These are phyloP conservation scores for Neurospora sp. DNA, from an alignment of 495 filamentous ascomycete species.

Conservation along the genomic window DNA sequence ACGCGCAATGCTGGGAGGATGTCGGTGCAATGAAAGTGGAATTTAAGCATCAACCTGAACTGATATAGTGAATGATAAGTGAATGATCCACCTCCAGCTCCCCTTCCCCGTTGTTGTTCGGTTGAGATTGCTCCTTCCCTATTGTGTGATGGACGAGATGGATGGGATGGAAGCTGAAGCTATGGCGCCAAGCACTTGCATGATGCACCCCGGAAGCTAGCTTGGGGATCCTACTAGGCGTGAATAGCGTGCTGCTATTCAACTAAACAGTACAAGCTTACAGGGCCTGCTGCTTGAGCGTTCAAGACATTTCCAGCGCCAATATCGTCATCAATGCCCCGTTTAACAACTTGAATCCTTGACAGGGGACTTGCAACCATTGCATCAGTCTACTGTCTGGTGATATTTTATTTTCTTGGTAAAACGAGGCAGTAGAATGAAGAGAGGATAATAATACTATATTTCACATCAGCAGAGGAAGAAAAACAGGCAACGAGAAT, in stretches of 20 bases:
- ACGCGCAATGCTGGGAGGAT: background rate
- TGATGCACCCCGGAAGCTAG: background rate
- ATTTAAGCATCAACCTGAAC: background rate
- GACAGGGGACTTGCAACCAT: background rate
- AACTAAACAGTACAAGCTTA: background rate
- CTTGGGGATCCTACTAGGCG: background rate
- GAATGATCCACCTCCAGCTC: background rate
- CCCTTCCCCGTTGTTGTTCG: background rate
- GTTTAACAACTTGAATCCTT: background rate
- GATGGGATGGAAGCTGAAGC: background rate
- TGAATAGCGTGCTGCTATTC: background rate
- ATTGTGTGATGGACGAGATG: background rate
- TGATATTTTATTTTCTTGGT: background rate
- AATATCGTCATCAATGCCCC: background rate
- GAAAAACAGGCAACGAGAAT: background rate
- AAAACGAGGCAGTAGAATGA: background rate
- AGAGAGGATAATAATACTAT: background rate
- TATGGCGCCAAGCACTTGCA: background rate
- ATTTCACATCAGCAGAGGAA: background rate
- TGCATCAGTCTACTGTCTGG: background rate
- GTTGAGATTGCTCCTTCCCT: background rate
- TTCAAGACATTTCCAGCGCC: background rate
- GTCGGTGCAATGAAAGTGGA: background rate
- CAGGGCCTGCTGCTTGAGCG: background rate
- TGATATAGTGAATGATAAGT: background rate